Percentiles rank a stretch among this genome's conserved stretches.
Evolutionary conservation across 179 eudicot genomes (phyloP).

Genomic region (Sideroxylon spinosum): DNA sequence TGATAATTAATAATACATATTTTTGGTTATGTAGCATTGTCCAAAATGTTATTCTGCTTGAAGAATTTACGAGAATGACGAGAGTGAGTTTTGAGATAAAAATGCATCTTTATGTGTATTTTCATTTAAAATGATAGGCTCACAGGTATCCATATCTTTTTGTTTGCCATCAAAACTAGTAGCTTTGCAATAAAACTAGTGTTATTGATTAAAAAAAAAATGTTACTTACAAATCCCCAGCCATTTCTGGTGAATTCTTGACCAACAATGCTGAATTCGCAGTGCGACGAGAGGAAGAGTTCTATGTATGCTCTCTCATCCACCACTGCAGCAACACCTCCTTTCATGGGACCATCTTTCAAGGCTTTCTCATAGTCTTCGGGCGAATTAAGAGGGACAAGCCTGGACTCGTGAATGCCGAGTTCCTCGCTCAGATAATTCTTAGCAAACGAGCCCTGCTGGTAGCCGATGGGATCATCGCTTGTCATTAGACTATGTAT

Average conservation of each 20-base stretch:
- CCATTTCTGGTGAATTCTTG: slow-evolving; percentile 70
- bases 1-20: too few relatives aligned
- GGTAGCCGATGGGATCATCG: slow-evolving; percentile 60
- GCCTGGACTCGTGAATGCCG: slow-evolving; percentile 44
- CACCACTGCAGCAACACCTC: slow-evolving; percentile 73
- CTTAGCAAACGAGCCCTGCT: slow-evolving; percentile 57
- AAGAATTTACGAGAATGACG: too few relatives aligned
- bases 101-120: too few relatives aligned
- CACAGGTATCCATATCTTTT: too few relatives aligned
- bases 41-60: too few relatives aligned
- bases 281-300: slow-evolving; percentile 64
- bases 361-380: slow-evolving; percentile 50
- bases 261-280: slow-evolving; percentile 70
- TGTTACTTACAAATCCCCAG: slow-evolving; percentile 83
- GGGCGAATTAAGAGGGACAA: slow-evolving; percentile 52
- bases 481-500: slow-evolving; percentile 41
- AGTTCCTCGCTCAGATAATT: slow-evolving; percentile 54
- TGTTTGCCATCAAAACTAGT: too few relatives aligned
- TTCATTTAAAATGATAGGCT: too few relatives aligned
- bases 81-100: too few relatives aligned
- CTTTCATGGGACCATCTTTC: slow-evolving; percentile 52
- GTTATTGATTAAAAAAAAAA: too few relatives aligned
- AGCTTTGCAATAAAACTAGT: too few relatives aligned
- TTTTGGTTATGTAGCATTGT: too few relatives aligned
- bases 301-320: slow-evolving; percentile 63